Conservation (phyloP, 371 early-diverging fungal species). For the Batkoa obscura region DNA sequence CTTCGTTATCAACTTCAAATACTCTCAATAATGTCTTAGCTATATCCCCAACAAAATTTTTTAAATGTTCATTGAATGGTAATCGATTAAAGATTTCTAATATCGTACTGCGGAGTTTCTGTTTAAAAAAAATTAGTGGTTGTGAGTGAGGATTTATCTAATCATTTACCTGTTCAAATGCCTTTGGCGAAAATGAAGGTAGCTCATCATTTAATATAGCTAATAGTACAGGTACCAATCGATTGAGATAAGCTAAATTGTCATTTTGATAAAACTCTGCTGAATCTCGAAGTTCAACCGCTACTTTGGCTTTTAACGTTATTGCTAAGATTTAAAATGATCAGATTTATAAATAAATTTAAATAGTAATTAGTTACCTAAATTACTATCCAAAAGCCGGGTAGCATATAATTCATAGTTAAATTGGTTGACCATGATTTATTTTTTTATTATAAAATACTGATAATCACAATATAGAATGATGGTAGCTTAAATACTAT, state of each 20-base stretch:
- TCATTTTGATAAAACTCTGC: slow-evolving; percentile 24
- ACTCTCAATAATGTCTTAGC: slow-evolving; percentile 49
- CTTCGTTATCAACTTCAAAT: slow-evolving; percentile 84
- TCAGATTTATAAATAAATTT: slow-evolving; percentile 27
- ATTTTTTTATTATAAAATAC: too few relatives aligned
- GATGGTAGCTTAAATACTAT: too few relatives aligned
- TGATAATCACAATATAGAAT: too few relatives aligned
- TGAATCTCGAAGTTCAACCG: not conserved
- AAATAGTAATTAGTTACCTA: slow-evolving; percentile 17
- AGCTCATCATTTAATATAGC: slow-evolving; percentile 51
- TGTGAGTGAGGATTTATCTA: slow-evolving; percentile 31
- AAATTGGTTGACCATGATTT: slow-evolving; percentile 6
- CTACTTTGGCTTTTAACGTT: not conserved
- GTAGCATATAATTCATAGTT: slow-evolving; percentile 45
- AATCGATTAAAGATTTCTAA: slow-evolving; percentile 84
- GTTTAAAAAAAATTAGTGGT: slow-evolving; percentile 1
- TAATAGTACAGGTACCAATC: slow-evolving; percentile 62
- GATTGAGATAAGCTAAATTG: slow-evolving; percentile 46
- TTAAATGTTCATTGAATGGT: slow-evolving; percentile 64
- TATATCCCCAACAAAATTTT: slow-evolving; percentile 33
- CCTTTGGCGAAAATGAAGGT: slow-evolving; percentile 60
- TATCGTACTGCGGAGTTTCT: slow-evolving; percentile 82
- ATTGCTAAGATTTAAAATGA: not conserved
- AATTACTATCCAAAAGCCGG: slow-evolving; percentile 35
- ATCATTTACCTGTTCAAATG: slow-evolving; percentile 56